Base-by-base conservation (phyloP, 495 filamentous ascomycete genomes). In the Usnea hakonensis region DNA sequence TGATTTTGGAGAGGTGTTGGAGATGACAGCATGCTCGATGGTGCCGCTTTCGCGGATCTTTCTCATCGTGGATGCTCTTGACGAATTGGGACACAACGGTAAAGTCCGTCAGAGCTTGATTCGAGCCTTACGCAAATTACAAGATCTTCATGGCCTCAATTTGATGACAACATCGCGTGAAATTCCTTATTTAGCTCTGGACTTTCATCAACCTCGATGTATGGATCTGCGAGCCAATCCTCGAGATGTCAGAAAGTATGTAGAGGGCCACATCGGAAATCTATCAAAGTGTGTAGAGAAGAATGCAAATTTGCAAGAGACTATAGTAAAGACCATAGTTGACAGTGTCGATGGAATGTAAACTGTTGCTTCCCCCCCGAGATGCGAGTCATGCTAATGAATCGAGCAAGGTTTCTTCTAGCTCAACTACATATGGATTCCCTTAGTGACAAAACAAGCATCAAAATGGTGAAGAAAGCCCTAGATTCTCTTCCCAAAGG, bases 381-480 rank as follows among this genome's bases (percentile, higher is more conserved):
- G 2, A 0, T 35, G 36, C 55, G 55, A 11, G 16, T 40, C 26
- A 30, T 50, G 43, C 46, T 61, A 19, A 46, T 50, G 26, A 5
- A 44, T 16, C 2, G 17, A 16, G 28, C 11, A 30, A 71, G 78
- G 77, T 83, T 84, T 60, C 70, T 85, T 0, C 71, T 83, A 41
- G 79, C 79, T 28, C 71, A 68, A 13, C 72, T 85, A 0, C 70
- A 81, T 65, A 46, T 80, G 4, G 72, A 76, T 14, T 75, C 74
- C 6, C 70, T 84, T 23, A 38, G 55, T 0, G 69, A 68, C 8
- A 77, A 78, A 63, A 61, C 11, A 3, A 72, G 59, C 0, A 16
- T 50, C 2, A 67, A 67, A n/a, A 65, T 68, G 3, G 41, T 83
- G 2, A 64, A 61, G 28, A 60, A 36, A 2, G 64, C 77, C 10